Base-by-base conservation (phyloP, 257 asterid species). In the Thymus mandschuricus region DNA sequence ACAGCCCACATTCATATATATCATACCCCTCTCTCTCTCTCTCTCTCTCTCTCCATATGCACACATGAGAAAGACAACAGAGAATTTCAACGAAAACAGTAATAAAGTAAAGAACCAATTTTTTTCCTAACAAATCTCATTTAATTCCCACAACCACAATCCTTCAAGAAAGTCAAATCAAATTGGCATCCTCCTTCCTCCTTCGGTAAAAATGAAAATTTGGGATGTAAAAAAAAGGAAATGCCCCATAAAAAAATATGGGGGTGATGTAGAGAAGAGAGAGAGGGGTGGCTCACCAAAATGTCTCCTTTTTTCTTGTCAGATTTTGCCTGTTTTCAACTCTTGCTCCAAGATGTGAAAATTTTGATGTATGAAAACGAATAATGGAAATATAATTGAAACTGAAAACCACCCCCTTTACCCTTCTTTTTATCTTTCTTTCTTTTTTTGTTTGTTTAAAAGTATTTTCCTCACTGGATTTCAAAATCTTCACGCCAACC, bases 401-500 rank as follows among this genome's bases (percentile, higher is more conserved):
- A 27, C 2, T n/a, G 8, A 48, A 71, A 50, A 60, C 67, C 66
- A 3, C 40, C 5, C 55, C 51, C 57, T 44, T 21, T 21, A 21
- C 21, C 21, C 21, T 21, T 21, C 21, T 21, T 62, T 54, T 35
- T 12, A 13, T 45, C 55, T 28, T 68, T 6, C 8, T 43, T 43
- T 43, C 10, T 43, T 43, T 43, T 43, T 56, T n/a, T 29, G 12
- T 50, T 21, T 59, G 29, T 10, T 8, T 10, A 11, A n/a, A 34
- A 31, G 64, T 44, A 33, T 49, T 70, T 65, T 51, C 41, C 77
- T 12, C 63, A 65, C 15, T 63, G 79, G 62, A 34, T 82, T 76
- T 68, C 80, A 71, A 75, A 50, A 79, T 70, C 79, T 68, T 81
- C 90, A 88, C 85, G 88, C 86, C 86, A 83, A 80, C 88, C 85